Conservation (phyloP, 2,329 filamentous ascomycete species). For the Cladosporium sp. region DNA sequence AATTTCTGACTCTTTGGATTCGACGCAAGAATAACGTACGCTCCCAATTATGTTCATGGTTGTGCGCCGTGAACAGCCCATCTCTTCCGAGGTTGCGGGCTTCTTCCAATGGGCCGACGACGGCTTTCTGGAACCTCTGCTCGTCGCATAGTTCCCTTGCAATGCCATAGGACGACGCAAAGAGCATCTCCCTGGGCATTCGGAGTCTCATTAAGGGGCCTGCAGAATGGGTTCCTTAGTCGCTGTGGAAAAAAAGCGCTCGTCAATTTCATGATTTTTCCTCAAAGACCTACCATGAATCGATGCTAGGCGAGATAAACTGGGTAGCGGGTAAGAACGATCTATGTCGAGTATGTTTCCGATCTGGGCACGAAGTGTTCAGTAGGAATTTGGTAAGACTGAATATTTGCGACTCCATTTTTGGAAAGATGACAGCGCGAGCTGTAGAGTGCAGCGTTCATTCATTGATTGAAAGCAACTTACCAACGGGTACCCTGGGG, state of each 20-base stretch:
- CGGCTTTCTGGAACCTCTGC: conserved; percentile 22
- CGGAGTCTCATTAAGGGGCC: neutral
- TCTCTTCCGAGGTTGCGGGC: conserved; percentile 4
- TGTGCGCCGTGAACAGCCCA: conserved; percentile 22
- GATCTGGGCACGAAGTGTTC: conserved; percentile 50
- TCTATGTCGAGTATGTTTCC: conserved; percentile 67
- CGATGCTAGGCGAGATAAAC: conserved; percentile 55
- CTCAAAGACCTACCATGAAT: neutral
- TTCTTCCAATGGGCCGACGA: conserved; percentile 7
- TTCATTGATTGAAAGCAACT: neutral
- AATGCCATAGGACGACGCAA: conserved; percentile 24
- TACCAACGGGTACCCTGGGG: conserved; percentile 1
- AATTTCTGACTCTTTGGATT: neutral
- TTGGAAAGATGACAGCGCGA: neutral
- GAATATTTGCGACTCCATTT: neutral
- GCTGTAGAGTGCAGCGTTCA: neutral
- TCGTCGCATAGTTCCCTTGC: conserved; percentile 42
- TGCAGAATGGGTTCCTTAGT: neutral
- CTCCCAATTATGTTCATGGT: conserved; percentile 3
- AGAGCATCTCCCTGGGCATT: conserved; percentile 20
- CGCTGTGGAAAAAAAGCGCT: neutral
- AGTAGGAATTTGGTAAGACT: neutral
- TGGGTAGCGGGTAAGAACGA: conserved; percentile 52
- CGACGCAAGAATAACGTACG: neutral
- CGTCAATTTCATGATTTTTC: neutral